These are phyloP conservation scores for Colletotrichum camelliae DNA, from an alignment of 2,329 filamentous ascomycete genomes.

Conservation along the genomic window DNA sequence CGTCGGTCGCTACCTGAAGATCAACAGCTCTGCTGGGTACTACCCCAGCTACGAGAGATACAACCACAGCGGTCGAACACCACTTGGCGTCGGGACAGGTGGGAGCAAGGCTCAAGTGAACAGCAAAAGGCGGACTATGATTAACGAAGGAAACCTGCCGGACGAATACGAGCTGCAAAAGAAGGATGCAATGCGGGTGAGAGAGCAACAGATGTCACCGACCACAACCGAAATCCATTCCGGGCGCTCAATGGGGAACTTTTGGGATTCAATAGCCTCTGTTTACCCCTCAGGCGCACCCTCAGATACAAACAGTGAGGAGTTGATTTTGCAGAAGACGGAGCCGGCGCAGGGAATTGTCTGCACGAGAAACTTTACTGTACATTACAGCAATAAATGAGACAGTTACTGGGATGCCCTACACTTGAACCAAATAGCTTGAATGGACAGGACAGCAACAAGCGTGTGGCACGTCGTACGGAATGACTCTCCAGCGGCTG, in stretches of 20 bases:
- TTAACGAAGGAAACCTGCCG: neutral
- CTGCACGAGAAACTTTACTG: neutral
- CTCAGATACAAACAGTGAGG: constrained; percentile 6
- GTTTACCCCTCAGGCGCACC: neutral
- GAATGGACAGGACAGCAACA: neutral
- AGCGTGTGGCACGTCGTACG: neutral
- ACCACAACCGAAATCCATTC: neutral
- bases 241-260: neutral
- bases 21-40: constrained; percentile 20
- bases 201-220: neutral
- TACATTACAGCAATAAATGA: neutral
- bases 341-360: neutral
- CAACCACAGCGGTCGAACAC: neutral
- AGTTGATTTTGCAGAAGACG: neutral
- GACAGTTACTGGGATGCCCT: neutral
- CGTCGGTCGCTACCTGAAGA: constrained; percentile 30
- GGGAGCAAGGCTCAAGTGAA: neutral
- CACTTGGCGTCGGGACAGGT: neutral
- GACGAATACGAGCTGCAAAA: neutral
- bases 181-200: neutral
- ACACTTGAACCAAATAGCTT: neutral
- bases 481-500: neutral
- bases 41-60: constrained; percentile 2
- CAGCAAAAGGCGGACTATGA: neutral
- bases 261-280: neutral